These are phyloP conservation scores for Ilex aquifolium DNA, from an alignment of 257 asterid genomes.

Conservation along the genomic window DNA sequence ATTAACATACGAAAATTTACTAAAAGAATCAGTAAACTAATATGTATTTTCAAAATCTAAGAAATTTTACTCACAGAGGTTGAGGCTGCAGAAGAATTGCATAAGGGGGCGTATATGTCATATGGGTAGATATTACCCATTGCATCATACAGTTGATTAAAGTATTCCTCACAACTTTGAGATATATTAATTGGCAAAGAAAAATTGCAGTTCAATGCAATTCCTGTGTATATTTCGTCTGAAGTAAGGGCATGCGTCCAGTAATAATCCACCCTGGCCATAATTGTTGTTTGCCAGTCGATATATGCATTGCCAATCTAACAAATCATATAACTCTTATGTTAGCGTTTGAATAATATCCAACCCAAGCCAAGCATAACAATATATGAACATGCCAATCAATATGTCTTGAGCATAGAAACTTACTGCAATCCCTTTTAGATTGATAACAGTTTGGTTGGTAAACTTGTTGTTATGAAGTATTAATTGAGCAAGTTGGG, in stretches of 20 bases:
- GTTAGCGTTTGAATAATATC: neutral
- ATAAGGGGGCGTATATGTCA: slow-evolving; percentile 42
- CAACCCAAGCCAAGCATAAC: no score
- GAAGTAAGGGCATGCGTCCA: slow-evolving; percentile 64
- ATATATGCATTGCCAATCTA: slow-evolving; percentile 61
- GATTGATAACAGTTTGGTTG: slow-evolving; percentile 41
- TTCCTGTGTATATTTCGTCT: slow-evolving; percentile 45
- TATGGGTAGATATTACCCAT: slow-evolving; percentile 19
- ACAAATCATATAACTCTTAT: neutral
- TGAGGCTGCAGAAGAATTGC: slow-evolving; percentile 27
- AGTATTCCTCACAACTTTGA: slow-evolving; percentile 13
- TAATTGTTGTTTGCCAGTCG: slow-evolving; percentile 20
- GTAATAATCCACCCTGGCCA: slow-evolving; percentile 39
- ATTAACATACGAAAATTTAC: no score
- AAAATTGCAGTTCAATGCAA: slow-evolving; percentile 39
- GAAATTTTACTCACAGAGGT: slow-evolving; percentile 20
- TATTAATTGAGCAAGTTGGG: slow-evolving; percentile 65
- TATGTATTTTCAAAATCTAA: no score
- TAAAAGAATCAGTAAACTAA: no score
- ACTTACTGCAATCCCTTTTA: slow-evolving; percentile 68
- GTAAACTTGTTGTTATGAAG: slow-evolving; percentile 38
- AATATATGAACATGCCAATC: neutral
- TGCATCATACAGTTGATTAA: slow-evolving; percentile 12
- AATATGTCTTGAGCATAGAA: no score
- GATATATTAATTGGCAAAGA: slow-evolving; percentile 15